Conservation (phyloP, 2,329 filamentous ascomycete species). For the Aspergillus texensis region DNA sequence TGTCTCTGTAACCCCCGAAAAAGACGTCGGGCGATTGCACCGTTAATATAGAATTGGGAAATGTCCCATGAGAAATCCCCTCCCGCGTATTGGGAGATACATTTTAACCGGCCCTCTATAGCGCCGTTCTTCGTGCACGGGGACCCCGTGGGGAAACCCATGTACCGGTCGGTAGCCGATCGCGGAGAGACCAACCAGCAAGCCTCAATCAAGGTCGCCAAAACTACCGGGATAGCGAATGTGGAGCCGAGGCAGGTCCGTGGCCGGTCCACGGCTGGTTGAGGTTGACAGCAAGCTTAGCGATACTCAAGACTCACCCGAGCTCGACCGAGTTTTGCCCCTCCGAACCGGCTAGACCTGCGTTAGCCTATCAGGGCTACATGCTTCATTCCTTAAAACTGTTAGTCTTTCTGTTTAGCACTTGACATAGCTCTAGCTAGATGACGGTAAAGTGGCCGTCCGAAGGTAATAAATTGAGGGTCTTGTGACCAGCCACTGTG, state of each 20-base stretch:
- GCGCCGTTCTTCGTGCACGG: not conserved
- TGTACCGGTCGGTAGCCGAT: not conserved
- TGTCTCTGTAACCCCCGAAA: not conserved
- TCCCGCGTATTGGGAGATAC: not conserved
- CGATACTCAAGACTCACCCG: not conserved
- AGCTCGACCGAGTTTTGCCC: not conserved
- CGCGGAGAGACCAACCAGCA: not conserved
- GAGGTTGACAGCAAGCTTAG: no score
- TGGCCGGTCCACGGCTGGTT: not conserved
- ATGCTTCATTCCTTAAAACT: not conserved
- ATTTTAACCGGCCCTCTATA: not conserved
- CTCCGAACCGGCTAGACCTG: not conserved
- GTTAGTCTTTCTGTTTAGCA: not conserved
- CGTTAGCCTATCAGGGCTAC: not conserved
- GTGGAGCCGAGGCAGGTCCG: not conserved
- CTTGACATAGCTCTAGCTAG: not conserved
- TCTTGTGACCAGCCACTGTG: no score
- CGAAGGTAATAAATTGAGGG: not conserved
- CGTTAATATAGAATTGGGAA: not conserved
- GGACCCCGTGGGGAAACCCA: not conserved
- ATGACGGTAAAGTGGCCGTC: not conserved
- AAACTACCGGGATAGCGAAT: not conserved
- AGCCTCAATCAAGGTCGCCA: no score
- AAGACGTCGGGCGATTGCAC: not conserved
- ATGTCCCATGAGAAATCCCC: not conserved